Evolutionary conservation across 176 grass and related monocot genomes (phyloP).

Genomic region (Alloteropsis semialata): DNA sequence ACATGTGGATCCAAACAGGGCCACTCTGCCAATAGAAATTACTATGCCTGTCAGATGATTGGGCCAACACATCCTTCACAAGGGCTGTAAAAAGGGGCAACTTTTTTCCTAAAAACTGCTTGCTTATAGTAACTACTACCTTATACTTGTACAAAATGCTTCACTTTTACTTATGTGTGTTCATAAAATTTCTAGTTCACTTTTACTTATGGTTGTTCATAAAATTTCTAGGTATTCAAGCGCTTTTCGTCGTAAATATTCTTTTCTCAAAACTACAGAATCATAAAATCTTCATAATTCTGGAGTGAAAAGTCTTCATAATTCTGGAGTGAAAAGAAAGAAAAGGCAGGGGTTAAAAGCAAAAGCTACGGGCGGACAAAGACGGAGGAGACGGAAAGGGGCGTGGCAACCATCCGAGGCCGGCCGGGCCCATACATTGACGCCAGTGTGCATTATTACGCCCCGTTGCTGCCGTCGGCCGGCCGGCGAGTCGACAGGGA

Average conservation of each 20-base stretch:
- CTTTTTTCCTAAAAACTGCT: too few relatives aligned
- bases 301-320: not conserved
- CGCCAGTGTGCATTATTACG: constrained; percentile 17
- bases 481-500: constrained; percentile 12
- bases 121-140: too few relatives aligned
- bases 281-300: not conserved
- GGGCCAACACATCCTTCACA: too few relatives aligned
- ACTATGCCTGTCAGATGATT: too few relatives aligned
- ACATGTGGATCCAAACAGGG: too few relatives aligned
- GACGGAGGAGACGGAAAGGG: constrained; percentile 9
- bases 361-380: constrained; percentile 11
- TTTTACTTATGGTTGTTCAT: not conserved
- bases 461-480: not conserved
- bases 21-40: too few relatives aligned
- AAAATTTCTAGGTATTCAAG: not conserved
- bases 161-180: not conserved
- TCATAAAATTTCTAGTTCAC: not conserved
- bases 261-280: not conserved
- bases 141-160: not conserved
- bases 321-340: not conserved
- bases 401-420: constrained; percentile 16
- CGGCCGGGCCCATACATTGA: not conserved
- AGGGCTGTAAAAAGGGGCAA: too few relatives aligned
- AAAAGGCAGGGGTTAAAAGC: not conserved
- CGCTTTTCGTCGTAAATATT: not conserved